Base-by-base conservation (phyloP, 768 basidiomycete genomes). In the Clavaria fumosa region DNA sequence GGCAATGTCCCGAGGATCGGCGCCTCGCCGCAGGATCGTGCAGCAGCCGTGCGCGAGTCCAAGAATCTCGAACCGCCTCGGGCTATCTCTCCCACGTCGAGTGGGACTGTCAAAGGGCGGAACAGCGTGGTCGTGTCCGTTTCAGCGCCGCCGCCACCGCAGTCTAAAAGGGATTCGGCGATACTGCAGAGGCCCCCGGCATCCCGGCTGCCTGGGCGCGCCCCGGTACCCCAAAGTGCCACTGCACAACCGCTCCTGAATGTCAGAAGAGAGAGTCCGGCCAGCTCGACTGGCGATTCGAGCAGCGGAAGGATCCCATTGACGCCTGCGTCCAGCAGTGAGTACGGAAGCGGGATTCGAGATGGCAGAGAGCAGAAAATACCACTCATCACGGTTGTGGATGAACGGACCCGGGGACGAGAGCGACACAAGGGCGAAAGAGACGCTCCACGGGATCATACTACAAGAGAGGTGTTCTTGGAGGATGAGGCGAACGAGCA, bases 201-300 rank as follows among this genome's bases (percentile, higher is more conserved):
- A n/a, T n/a, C n/a, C n/a, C n/a, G n/a, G n/a, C n/a, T n/a, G n/a
- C n/a, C n/a, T n/a, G n/a, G n/a, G n/a, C n/a, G n/a, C n/a, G n/a
- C n/a, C n/a, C n/a, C n/a, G n/a, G n/a, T n/a, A n/a, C n/a, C n/a
- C n/a, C n/a, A n/a, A n/a, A n/a, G n/a, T n/a, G n/a, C n/a, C n/a
- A n/a, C 46, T 9, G 57, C 53, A 5, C 70, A 69, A 42, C 80
- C 81, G 4, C 84, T 83, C 50, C 72, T 60, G 4, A 46, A 56
- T 23, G 57, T 49, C 34, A 50, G 60, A 20, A 61, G 76, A 9
- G 68, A 78, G 42, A 84, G 81, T 48, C 83, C 83, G 9, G 78
- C 78, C 9, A 86, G 83, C 51, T 88, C 84, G 21, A 83, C 78
- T 10, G 84, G 84, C 5, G 83, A 79, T 50, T 85, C 83, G 42